Evolutionary conservation across 495 filamentous ascomycete genomes (phyloP).

Genomic region (Trichoderma virens): DNA sequence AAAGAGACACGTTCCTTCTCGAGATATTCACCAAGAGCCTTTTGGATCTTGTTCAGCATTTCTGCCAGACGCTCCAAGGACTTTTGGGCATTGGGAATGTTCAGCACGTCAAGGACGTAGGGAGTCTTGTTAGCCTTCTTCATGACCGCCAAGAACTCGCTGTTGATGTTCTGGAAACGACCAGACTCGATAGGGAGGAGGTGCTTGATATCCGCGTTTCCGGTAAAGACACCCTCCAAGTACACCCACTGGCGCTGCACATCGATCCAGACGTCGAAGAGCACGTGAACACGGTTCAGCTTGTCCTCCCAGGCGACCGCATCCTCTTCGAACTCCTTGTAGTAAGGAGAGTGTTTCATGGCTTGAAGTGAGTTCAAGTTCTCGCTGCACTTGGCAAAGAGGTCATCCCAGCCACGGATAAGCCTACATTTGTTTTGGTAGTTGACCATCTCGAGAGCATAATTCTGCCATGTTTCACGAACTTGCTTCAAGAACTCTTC

Average conservation of each 20-base stretch:
- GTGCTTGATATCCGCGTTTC: slow-evolving; percentile 98
- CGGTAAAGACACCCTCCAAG: slow-evolving; percentile 95
- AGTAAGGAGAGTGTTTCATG: slow-evolving; percentile 98
- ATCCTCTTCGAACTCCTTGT: slow-evolving; percentile 97
- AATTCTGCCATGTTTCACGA: slow-evolving; percentile 92
- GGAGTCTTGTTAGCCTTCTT: slow-evolving; percentile 97
- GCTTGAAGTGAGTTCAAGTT: slow-evolving; percentile 95
- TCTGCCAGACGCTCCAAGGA: slow-evolving; percentile 90
- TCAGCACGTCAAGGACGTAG: slow-evolving; percentile 87
- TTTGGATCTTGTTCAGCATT: slow-evolving; percentile 97
- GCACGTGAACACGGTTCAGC: slow-evolving; percentile 89
- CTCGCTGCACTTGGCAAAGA: slow-evolving; percentile 97
- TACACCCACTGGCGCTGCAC: slow-evolving; percentile 99
- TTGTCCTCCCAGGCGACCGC: slow-evolving; percentile 96
- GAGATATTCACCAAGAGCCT: slow-evolving; percentile 95
- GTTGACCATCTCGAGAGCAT: slow-evolving; percentile 85
- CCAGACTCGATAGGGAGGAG: slow-evolving; percentile 91
- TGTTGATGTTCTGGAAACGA: slow-evolving; percentile 97
- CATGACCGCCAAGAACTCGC: slow-evolving; percentile 94
- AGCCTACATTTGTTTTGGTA: slow-evolving; percentile 97
- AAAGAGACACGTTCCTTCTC: slow-evolving; percentile 96
- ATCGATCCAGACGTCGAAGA: slow-evolving; percentile 99
- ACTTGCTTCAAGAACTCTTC: slow-evolving; percentile 98
- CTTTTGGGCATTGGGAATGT: slow-evolving; percentile 91
- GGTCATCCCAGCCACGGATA: slow-evolving; percentile 95